These are phyloP conservation scores for Hymenoscyphus albidus DNA, from an alignment of 2,329 filamentous ascomycete species.

Conservation along the genomic window DNA sequence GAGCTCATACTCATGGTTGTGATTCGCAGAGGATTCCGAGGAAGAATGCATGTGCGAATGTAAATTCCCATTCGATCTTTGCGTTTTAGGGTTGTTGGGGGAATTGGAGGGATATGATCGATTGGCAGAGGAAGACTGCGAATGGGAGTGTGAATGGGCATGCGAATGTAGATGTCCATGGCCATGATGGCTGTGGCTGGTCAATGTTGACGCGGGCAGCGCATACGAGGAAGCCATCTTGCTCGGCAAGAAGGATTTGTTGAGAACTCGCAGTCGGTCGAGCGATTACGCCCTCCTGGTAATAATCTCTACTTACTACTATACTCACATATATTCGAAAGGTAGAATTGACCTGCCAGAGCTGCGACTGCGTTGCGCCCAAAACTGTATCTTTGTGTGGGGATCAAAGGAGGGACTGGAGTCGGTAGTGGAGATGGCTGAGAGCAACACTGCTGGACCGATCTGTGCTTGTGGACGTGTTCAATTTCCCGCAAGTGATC, in stretches of 20 bases:
- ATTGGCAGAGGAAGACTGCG: conserved; percentile 32
- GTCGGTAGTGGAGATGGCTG: neutral
- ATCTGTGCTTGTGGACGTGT: neutral
- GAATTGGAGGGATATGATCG: conserved; percentile 27
- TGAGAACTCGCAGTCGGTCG: neutral
- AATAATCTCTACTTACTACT: neutral
- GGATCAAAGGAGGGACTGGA: neutral
- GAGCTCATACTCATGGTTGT: conserved; percentile 19
- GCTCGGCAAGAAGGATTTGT: conserved; percentile 4
- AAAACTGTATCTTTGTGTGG: neutral
- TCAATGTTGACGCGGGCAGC: conserved; percentile 30
- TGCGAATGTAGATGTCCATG: conserved; percentile 40
- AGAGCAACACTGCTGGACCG: neutral
- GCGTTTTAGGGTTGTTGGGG: conserved; percentile 24
- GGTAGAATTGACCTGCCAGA: neutral
- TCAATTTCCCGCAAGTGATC: neutral
- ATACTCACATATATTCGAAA: conserved; percentile 16
- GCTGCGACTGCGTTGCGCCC: conserved; percentile 7
- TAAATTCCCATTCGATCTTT: conserved; percentile 28
- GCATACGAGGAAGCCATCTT: conserved; percentile 36
- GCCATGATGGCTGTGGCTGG: conserved; percentile 31
- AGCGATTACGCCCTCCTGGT: conserved; percentile 23
- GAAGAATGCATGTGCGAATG: conserved; percentile 30
- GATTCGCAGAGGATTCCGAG: conserved; percentile 25
- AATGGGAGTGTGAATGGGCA: conserved; percentile 23